Evolutionary conservation across 768 basidiomycete genomes (phyloP).

Genomic region (Termitomyces sp.): DNA sequence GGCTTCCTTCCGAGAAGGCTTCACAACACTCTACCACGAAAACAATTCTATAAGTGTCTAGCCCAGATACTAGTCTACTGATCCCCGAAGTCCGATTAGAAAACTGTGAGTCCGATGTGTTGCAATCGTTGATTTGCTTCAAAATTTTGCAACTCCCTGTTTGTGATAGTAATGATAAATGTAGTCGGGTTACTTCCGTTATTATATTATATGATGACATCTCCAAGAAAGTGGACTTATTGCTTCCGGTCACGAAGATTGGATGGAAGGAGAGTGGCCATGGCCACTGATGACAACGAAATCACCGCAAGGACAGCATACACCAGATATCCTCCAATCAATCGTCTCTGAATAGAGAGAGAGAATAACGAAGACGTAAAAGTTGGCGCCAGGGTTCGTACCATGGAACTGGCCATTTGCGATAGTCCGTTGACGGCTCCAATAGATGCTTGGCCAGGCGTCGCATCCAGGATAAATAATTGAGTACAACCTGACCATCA

Average conservation of each 20-base stretch:
- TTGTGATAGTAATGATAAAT: too few species aligned
- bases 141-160: too few species aligned
- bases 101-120: too few species aligned
- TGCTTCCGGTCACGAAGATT: neutral
- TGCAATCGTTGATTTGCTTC: too few species aligned
- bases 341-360: conserved; percentile 9
- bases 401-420: conserved; percentile 42
- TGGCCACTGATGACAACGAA: conserved; percentile 4
- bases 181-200: too few species aligned
- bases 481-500: conserved; percentile 7
- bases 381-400: conserved; percentile 47
- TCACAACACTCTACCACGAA: too few species aligned
- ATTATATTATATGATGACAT: too few species aligned
- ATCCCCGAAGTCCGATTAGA: too few species aligned
- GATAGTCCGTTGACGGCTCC: conserved; percentile 45
- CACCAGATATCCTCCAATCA: conserved; percentile 13
- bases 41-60: too few species aligned
- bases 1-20: too few species aligned
- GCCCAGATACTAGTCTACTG: too few species aligned
- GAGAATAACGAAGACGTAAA: conserved; percentile 17
- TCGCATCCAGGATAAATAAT: conserved; percentile 11
- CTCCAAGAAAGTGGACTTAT: too few species aligned
- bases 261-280: conserved; percentile 5
- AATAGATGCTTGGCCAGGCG: conserved; percentile 6
- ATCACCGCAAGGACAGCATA: conserved; percentile 9